Base-by-base conservation (phyloP, 177 flowering plant species). In the Vitis hybrid region DNA sequence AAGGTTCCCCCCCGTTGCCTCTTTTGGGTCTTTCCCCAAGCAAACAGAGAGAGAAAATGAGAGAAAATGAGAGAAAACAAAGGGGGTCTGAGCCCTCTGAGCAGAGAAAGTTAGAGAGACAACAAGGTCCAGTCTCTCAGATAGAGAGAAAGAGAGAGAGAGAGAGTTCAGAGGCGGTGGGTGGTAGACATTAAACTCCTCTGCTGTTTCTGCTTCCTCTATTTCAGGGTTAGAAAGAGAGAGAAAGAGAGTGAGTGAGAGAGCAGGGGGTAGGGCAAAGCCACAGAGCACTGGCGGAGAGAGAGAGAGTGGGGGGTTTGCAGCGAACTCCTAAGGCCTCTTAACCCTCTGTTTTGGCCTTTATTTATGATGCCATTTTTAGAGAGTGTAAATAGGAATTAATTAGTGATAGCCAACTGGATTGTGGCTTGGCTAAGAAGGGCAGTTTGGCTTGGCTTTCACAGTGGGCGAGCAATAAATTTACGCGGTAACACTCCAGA, bases 181-280 rank as follows among this genome's bases (percentile, higher is more conserved):
- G 75, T 73, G 74, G 69, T 71, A 72, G 72, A 72, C 85, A 86
- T 85, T 80, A 78, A 78, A 73, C 35, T 57, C 75, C 70, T 78
- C 71, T 76, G 61, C 19, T 66, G n/a, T 14, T 77, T 66, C 75
- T 74, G 81, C 66, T 86, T 86, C 91, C 86, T 86, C 85, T 81
- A 70, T 82, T 84, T 85, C 88, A 88, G 89, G 82, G 86, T 68
- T 67, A 50, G 74, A 65, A 62, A 32, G 74, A 70, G 71, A 62
- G 71, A 71, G 71, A 79, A 68, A 76, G 77, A 78, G 79, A 70
- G 65, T 24, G 49, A 60, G 70, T 62, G 69, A 48, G 62, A 19
- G 49, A 62, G 67, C 32, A 30, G 14, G 35, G 50, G 14, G 60
- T 60, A 69, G 49, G 27, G 62, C 16, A 59, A 58, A 1, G 46